Conservation (phyloP, 2,329 filamentous ascomycete genomes). For the Thermoascus crustaceus region DNA sequence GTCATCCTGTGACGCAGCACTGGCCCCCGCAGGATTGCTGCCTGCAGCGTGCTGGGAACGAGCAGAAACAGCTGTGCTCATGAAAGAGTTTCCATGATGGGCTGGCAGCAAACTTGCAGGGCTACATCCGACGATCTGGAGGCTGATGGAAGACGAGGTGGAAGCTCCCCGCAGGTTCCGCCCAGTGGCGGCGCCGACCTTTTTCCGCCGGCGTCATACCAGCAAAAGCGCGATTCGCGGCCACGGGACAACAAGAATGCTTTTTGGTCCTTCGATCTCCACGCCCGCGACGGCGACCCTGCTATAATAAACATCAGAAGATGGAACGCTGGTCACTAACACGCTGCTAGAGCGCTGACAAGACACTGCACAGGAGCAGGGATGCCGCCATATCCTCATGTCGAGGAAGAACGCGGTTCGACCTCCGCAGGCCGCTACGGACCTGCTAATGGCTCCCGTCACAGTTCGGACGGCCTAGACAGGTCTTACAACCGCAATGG, state of each 20-base stretch:
- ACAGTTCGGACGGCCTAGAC: neutral
- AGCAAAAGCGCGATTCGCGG: neutral
- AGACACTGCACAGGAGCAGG: neutral
- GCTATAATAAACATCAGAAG: conserved; percentile 1
- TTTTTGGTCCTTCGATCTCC: neutral
- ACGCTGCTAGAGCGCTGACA: neutral
- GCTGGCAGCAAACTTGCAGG: no score
- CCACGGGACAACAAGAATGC: neutral
- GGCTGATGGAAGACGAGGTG: no score
- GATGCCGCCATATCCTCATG: conserved; percentile 4
- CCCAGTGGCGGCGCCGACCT: conserved; percentile 1
- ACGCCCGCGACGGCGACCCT: neutral
- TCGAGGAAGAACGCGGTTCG: neutral
- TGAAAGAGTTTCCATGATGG: no score
- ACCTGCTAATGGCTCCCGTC: neutral
- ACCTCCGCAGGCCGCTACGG: no score
- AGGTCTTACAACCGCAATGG: neutral
- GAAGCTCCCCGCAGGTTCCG: conserved; percentile 1
- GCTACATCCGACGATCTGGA: no score
- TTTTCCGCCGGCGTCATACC: neutral
- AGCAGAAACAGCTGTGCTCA: no score
- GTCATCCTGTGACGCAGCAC: no score
- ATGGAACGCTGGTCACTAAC: conserved; percentile 1
- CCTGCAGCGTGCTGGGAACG: no score
- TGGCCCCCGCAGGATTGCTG: no score